Evolutionary conservation across 768 basidiomycete species (phyloP).

Genomic region (Podaxis rugospora): DNA sequence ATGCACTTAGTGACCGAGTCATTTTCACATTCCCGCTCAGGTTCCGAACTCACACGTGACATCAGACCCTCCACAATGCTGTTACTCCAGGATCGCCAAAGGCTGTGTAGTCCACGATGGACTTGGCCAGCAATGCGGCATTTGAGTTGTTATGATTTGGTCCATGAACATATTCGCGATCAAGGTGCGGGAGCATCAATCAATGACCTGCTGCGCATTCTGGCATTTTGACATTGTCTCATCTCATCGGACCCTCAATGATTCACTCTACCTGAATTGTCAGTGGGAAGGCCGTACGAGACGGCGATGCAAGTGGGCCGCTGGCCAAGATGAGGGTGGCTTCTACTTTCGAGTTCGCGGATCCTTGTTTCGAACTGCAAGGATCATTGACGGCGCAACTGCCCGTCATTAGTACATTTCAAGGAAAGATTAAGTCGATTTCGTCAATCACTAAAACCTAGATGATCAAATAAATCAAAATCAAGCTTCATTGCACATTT

Average conservation of each 20-base stretch:
- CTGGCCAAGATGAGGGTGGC: background rate
- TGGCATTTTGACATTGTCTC: conserved; percentile 5
- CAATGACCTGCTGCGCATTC: conserved; percentile 1
- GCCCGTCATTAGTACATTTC: background rate
- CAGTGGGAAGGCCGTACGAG: background rate
- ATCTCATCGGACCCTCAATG: background rate
- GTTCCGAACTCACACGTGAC: background rate
- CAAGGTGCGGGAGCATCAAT: background rate
- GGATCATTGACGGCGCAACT: background rate
- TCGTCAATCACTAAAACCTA: background rate
- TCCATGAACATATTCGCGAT: background rate
- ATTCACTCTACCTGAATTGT: background rate
- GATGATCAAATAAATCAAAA: background rate
- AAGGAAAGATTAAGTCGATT: background rate
- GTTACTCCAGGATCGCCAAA: background rate
- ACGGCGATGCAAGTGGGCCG: background rate
- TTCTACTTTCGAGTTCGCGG: background rate
- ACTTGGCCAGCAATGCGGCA: background rate
- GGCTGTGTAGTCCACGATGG: background rate
- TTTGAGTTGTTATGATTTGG: background rate
- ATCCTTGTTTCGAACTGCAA: conserved; percentile 1
- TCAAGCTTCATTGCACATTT: background rate
- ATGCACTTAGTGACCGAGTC: background rate
- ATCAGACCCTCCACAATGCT: background rate
- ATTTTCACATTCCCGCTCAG: background rate